These are phyloP conservation scores for Sporothrix protearum DNA, from an alignment of 2,329 filamentous ascomycete genomes.

Conservation along the genomic window DNA sequence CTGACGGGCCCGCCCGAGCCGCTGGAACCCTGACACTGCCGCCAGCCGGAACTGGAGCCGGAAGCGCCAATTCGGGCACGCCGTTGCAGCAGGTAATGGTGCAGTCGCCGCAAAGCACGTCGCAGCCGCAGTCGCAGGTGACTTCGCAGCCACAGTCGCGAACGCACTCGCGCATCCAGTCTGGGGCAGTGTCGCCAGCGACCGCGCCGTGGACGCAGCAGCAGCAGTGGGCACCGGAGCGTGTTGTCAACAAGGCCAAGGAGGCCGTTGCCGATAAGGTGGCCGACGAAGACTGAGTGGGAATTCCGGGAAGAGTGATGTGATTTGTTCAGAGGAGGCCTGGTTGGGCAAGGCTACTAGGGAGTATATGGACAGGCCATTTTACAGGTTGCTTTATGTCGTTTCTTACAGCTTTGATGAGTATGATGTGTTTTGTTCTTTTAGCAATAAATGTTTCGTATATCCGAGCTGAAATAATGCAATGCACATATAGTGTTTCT, in stretches of 20 bases:
- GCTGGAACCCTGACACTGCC: slow-evolving; percentile 32
- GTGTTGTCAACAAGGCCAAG: slow-evolving; percentile 48
- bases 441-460: background rate
- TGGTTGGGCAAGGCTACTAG: background rate
- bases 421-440: background rate
- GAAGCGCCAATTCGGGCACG: background rate
- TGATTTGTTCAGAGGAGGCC: background rate
- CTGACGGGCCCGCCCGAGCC: slow-evolving; percentile 43
- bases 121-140: background rate
- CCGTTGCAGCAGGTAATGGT: background rate
- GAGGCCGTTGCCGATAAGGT: slow-evolving; percentile 53
- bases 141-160: slow-evolving; percentile 22
- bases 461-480: background rate
- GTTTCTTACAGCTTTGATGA: background rate
- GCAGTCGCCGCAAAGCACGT: background rate
- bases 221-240: slow-evolving; percentile 42
- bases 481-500: background rate
- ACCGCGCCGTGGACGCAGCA: slow-evolving; percentile 17
- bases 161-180: slow-evolving; percentile 22
- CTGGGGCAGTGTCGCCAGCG: slow-evolving; percentile 18
- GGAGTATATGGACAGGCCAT: background rate
- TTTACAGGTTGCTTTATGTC: background rate
- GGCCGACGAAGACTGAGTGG: slow-evolving; percentile 47
- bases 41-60: slow-evolving; percentile 20
- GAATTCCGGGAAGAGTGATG: background rate